Percentiles rank a stretch among this genome's conserved stretches.
These are phyloP conservation scores for Berberis thunbergii DNA, from an alignment of 164 flowering plant species.

Conservation along the genomic window DNA sequence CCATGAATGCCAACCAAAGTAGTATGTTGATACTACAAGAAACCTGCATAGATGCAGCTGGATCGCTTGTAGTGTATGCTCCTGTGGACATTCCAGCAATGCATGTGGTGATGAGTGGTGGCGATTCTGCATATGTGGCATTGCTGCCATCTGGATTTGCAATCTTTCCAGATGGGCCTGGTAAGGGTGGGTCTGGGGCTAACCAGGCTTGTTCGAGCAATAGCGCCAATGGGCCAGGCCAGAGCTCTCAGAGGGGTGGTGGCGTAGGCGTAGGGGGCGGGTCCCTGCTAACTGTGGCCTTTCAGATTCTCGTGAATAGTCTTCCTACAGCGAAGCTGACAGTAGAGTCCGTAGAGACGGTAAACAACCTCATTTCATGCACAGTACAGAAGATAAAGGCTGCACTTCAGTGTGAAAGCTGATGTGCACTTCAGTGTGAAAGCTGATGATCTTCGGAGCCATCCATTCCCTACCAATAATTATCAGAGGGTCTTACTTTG, in stretches of 20 bases:
- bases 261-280: conserved; percentile 28
- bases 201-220: conserved; percentile 1
- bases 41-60: conserved; percentile 81
- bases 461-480: neutral
- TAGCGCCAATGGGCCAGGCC: conserved; percentile 7
- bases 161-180: conserved; percentile 74
- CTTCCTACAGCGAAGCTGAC: conserved; percentile 93
- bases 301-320: conserved; percentile 86
- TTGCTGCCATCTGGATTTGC: conserved; percentile 89
- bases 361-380: conserved; percentile 87
- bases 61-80: conserved; percentile 93
- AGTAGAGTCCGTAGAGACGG: conserved; percentile 94
- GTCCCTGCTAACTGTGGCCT: conserved; percentile 85
- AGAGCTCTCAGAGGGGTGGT: conserved; percentile 15
- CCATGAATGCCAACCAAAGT: conserved; percentile 76
- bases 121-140: conserved; percentile 91
- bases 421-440: neutral
- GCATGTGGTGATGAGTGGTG: conserved; percentile 97
- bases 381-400: conserved; percentile 95
- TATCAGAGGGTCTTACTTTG: neutral
- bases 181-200: conserved; percentile 13
- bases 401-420: conserved; percentile 80
- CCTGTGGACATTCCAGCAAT: conserved; percentile 96
- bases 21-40: conserved; percentile 93
- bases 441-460: neutral